Percentiles rank a stretch among this genome's conserved stretches.
Conservation (phyloP, 2,329 filamentous ascomycete genomes). For the Apiospora hydei region DNA sequence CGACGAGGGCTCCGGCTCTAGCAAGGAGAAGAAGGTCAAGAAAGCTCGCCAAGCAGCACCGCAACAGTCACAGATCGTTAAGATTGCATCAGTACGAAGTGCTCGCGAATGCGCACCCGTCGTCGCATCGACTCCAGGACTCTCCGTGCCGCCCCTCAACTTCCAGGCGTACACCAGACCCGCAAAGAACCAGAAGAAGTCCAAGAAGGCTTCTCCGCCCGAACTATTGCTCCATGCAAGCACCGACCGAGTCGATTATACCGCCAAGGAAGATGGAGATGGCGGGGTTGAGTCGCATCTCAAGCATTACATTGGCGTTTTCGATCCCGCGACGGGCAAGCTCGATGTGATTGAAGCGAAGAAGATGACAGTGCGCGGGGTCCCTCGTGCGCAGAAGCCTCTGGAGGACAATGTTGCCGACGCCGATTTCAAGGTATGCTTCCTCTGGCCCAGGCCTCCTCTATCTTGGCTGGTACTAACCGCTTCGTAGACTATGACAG, state of each 20-base stretch:
- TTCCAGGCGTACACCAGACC: constrained; percentile 59
- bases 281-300: constrained; percentile 52
- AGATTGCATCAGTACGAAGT: constrained; percentile 54
- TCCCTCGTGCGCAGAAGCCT: constrained; percentile 63
- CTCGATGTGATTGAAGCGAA: constrained; percentile 69
- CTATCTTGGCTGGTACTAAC: background rate
- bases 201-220: constrained; percentile 48
- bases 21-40: constrained; percentile 52
- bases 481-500: constrained; percentile 58
- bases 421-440: constrained; percentile 46
- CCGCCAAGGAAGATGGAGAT: constrained; percentile 59
- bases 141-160: constrained; percentile 44
- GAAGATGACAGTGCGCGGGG: constrained; percentile 67
- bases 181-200: constrained; percentile 46
- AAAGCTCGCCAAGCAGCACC: constrained; percentile 34
- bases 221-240: constrained; percentile 65
- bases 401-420: constrained; percentile 53
- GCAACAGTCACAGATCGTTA: constrained; percentile 46
- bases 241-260: constrained; percentile 67
- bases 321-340: constrained; percentile 65
- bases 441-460: background rate
- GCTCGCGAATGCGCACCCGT: constrained; percentile 58
- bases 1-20: constrained; percentile 50
- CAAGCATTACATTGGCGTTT: constrained; percentile 71
- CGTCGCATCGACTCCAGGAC: constrained; percentile 54